These are phyloP conservation scores for Neospora caninum DNA, from an alignment of 169 alveolate genomes.

Conservation along the genomic window DNA sequence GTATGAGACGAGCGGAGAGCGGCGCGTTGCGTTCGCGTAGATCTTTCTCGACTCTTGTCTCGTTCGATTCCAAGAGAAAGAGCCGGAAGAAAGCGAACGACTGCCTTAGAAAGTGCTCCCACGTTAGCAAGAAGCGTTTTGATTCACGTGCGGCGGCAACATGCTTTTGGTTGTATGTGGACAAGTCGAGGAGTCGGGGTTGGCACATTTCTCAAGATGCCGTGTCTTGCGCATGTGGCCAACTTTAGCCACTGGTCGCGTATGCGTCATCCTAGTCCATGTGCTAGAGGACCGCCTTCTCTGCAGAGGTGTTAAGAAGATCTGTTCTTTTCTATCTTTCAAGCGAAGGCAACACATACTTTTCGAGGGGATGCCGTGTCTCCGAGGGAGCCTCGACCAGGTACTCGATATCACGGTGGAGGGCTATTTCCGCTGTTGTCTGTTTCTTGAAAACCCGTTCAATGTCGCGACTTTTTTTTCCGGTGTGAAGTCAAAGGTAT, in stretches of 20 bases:
- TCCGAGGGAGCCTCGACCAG: neutral
- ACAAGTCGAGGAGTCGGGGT: no score
- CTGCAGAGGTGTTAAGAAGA: neutral
- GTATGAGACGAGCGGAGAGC: no score
- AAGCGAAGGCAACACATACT: neutral
- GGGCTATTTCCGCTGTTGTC: no score
- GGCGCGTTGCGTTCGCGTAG: no score
- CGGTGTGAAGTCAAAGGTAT: neutral
- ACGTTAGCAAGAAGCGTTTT: no score
- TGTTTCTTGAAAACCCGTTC: no score
- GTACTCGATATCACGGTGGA: neutral
- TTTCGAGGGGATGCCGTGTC: neutral
- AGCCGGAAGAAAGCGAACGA: no score
- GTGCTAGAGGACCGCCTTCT: constrained; percentile 20
- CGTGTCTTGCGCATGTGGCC: neutral
- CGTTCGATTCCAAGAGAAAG: no score
- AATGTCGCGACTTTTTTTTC: neutral
- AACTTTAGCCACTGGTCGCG: neutral
- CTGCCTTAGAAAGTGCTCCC: no score
- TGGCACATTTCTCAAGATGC: constrained; percentile 22
- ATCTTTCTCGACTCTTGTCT: no score
- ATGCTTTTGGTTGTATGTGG: no score
- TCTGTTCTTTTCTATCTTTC: neutral
- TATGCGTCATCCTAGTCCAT: neutral
- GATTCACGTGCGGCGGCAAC: no score